Base-by-base conservation (phyloP, 2,329 filamentous ascomycete species). In the Colletotrichum magnum region DNA sequence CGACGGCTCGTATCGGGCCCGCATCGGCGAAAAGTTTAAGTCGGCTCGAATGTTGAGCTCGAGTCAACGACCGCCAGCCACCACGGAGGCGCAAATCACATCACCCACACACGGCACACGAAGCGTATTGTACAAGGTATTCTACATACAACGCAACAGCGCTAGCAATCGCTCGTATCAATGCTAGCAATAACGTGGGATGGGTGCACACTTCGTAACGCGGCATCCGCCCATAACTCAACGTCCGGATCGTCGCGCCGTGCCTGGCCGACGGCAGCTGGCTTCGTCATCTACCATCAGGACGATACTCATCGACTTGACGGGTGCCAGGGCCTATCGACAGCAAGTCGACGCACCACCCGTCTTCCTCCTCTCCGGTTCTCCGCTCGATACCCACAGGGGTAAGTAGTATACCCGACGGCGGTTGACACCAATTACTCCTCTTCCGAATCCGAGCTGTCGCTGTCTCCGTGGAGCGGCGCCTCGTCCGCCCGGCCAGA, bases 371-470 rank as follows among this genome's bases (percentile, higher is more conserved):
- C 45, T n/a, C n/a, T 3, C 45, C n/a, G 32, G 32, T 36, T 36
- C 32, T 36, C 7, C 7, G 32, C 10, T 36, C 32, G 32, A 36
- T 36, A 36, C 32, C 32, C 32, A 10, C 32, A 36, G 7, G 32
- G 32, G 32, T 10, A 10, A 2, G 9, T 2, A 24, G 21, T 24
- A 24, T 24, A 24, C 21, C 45, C 13, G 24, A 52, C 24, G 28
- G 50, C 47, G 13, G 16, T 43, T 57, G 15, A 36, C 54, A 18
- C 28, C n/a, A 43, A 43, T 62, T 60, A 80, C 73, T 84, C 83
- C 50, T 84, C 83, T 59, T 85, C 84, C 45, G 82, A 84, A 54
- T 85, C 83, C 2, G 83, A 85, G 56, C 84, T 83, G 28, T 85
- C 83, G 60, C 57, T 71, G 48, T 60, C 64, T 18, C 47, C 74